Evolutionary conservation across 139 green algal species (phyloP).

Genomic region (Haematococcus sp.): DNA sequence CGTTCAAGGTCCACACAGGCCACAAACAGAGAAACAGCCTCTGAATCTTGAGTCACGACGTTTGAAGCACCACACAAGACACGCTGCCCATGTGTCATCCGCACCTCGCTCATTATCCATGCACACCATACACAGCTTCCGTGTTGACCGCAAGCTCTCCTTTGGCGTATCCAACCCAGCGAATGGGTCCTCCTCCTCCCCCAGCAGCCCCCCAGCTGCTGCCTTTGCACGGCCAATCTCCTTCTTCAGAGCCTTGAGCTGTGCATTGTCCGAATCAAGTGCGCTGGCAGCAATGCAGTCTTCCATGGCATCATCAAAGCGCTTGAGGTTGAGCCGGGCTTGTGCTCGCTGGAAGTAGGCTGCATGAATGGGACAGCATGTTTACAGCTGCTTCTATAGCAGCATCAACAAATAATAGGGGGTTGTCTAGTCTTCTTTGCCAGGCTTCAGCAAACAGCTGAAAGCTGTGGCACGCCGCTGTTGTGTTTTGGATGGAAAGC

Average conservation of each 20-base stretch:
- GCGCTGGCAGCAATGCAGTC: not conserved
- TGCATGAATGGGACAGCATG: no score
- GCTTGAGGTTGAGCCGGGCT: no score
- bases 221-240: conserved; percentile 10
- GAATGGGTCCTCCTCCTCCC: conserved; percentile 24
- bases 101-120: conserved; percentile 35
- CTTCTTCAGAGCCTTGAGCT: conserved; percentile 16
- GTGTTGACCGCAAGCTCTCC: conserved; percentile 4
- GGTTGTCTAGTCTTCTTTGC: not conserved
- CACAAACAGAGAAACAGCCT: no score
- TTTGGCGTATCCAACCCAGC: conserved; percentile 29
- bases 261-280: conserved; percentile 18
- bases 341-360: no score
- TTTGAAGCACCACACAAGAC: no score
- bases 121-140: conserved; percentile 38
- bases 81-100: not conserved
- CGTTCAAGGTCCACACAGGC: no score
- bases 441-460: not conserved
- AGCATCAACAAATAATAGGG: not conserved
- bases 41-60: no score
- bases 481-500: no score
- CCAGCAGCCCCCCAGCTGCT: not conserved
- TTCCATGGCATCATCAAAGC: not conserved
- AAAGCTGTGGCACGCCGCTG: no score
- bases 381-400: no score